Conservation (phyloP, 306 rosid species). For the Lotus japonicus region DNA sequence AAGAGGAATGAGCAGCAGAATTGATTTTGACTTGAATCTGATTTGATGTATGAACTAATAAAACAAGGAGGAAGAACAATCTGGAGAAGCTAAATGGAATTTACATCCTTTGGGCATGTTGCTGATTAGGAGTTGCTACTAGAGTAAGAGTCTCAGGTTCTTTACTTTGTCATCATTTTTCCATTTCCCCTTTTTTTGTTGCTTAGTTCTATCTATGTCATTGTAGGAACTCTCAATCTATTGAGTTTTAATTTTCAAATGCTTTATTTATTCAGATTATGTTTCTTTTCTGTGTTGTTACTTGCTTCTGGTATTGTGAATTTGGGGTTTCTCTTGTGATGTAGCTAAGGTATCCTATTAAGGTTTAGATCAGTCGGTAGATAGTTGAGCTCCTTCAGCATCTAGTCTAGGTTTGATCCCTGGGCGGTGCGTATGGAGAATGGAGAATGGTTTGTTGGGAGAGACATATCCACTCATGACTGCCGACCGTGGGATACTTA, state of each 20-base stretch:
- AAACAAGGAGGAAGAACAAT: constrained; percentile 22
- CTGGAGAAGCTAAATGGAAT: neutral
- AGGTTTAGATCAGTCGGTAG: too few relatives aligned
- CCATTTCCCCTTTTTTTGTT: neutral
- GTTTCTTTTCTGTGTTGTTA: constrained; percentile 9
- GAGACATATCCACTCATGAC: too few relatives aligned
- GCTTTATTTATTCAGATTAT: constrained; percentile 19
- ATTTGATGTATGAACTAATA: constrained; percentile 18
- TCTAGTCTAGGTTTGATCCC: too few relatives aligned
- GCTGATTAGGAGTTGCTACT: constrained; percentile 33
- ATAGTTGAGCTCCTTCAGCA: too few relatives aligned
- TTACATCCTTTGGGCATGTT: constrained; percentile 14
- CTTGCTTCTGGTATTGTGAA: neutral
- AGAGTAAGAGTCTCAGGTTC: constrained; percentile 32
- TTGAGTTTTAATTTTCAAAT: constrained; percentile 3
- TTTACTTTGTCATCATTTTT: neutral
- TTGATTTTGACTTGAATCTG: neutral
- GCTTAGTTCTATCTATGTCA: neutral
- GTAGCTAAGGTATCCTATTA: too few relatives aligned
- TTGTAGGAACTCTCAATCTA: constrained; percentile 24
- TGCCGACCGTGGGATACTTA: too few relatives aligned
- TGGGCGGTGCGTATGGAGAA: too few relatives aligned
- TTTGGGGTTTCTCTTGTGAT: too few relatives aligned
- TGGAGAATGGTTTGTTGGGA: too few relatives aligned
- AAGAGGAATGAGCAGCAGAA: constrained; percentile 48